Base-by-base conservation (phyloP, 257 asterid genomes). In the Ilex aquifolium region DNA sequence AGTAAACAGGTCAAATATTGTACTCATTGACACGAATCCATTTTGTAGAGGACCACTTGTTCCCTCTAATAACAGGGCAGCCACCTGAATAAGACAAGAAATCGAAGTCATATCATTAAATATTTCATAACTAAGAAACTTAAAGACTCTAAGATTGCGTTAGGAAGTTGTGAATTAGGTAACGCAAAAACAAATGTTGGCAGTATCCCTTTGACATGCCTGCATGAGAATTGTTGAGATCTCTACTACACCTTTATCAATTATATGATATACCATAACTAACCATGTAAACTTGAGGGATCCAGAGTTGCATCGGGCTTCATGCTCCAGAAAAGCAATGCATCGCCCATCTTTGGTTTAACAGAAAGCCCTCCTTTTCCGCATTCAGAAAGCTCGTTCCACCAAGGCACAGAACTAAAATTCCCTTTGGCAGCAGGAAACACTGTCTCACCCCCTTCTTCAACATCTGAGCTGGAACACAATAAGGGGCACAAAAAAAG, bases 301-400 rank as follows among this genome's bases (percentile, higher is more conserved):
- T 93, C 97, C 67, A 88, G 74, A 71, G 84, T 72, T 32, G 89
- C 93, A 17, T 93, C 99, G 16, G 97, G 97, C 44, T 74, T 88
- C 99, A 93, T 84, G 80, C 97, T 93, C 97, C 99, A 93, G 85
- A 93, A 93, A 66, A 93, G 96, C 59, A 93, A 80, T 2, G 99
- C 99, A 72, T 90, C 97, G 1, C 99, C 97, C 95, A 65, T 90
- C 74, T 76, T 93, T 31, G 99, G 97, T 81, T 80, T 93, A 48
- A 93, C 91, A 40, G 97, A 85, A 53, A 93, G 96, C 55, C 97
- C 97, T 57, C 68, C 82, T 67, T 81, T 93, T 40, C 95, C 99
- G 72, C 99, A 93, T 80, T 88, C 90, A 60, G 99, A 93, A 17
- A 93, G 95, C 81, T 90, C 91, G 67, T 93, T 78, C 96, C 96